A percentile compares a stretch with the other conserved stretches of the same genome.
phyloP scores from a whole-genome alignment of 2,329 filamentous ascomycete genomes.

The Monosporascus cannonballus region DNA sequence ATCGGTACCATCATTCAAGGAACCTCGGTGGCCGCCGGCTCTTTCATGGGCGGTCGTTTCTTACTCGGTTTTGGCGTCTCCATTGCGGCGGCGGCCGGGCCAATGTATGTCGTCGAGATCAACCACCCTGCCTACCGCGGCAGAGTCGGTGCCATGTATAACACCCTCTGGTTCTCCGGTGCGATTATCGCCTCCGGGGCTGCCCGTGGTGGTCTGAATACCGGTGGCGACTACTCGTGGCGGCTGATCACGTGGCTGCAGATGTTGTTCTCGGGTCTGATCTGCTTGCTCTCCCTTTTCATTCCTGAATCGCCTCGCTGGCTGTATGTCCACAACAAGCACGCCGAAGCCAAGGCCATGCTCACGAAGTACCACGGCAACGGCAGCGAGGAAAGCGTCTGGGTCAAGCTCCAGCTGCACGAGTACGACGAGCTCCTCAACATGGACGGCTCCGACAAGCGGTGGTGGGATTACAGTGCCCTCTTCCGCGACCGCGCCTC shows the following conservation, averaged over 20 bases:
- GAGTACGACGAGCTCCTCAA: slow-evolving; percentile 36
- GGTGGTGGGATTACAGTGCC: slow-evolving; percentile 40
- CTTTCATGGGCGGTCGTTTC: slow-evolving; percentile 53
- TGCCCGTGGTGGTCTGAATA: slow-evolving; percentile 36
- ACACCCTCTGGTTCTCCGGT: slow-evolving; percentile 41
- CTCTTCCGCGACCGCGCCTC: slow-evolving; percentile 33
- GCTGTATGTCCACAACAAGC: slow-evolving; percentile 33
- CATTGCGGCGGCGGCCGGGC: slow-evolving; percentile 39
- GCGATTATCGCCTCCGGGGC: slow-evolving; percentile 45
- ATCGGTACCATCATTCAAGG: slow-evolving; percentile 41
- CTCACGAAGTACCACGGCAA: slow-evolving; percentile 38
- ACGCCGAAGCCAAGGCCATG: slow-evolving; percentile 28
- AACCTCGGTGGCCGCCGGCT: slow-evolving; percentile 29
- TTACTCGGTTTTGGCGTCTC: slow-evolving; percentile 52
- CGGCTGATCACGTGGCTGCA: slow-evolving; percentile 39
- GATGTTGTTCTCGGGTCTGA: slow-evolving; percentile 33
- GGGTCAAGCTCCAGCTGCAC: slow-evolving; percentile 37
- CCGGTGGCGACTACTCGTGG: slow-evolving; percentile 32
- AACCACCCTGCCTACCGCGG: slow-evolving; percentile 41
- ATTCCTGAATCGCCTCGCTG: slow-evolving; percentile 38
- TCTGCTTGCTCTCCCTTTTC: slow-evolving; percentile 27
- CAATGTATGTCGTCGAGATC: slow-evolving; percentile 42
- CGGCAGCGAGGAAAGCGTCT: slow-evolving; percentile 36
- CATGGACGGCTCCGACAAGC: slow-evolving; percentile 34
- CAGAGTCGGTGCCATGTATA: slow-evolving; percentile 35